Evolutionary conservation across 208 protist species (phyloP).

Genomic region (Acanthamoeba royreba): DNA sequence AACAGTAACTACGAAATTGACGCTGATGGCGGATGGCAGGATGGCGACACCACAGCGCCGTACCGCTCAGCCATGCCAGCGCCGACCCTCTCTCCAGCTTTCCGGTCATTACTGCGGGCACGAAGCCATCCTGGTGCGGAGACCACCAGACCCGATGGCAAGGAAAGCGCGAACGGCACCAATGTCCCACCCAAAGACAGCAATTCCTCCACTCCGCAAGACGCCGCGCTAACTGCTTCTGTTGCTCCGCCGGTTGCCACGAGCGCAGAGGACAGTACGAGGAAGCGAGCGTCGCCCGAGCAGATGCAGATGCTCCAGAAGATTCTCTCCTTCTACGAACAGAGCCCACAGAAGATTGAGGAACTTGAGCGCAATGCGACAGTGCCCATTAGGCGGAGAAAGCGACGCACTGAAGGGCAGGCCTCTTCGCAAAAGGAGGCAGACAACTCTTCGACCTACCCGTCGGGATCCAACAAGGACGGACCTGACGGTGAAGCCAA

Average conservation of each 20-base stretch:
- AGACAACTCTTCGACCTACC: background rate
- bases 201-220: background rate
- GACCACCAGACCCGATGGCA: background rate
- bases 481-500: background rate
- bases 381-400: background rate
- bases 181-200: background rate
- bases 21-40: background rate
- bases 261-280: background rate
- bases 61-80: background rate
- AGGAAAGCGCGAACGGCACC: no score
- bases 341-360: background rate
- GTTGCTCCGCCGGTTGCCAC: background rate
- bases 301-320: background rate
- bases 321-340: background rate
- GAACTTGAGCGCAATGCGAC: background rate
- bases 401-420: background rate
- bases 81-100: background rate
- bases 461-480: background rate
- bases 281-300: background rate
- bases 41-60: background rate
- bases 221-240: no score
- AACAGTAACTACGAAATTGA: background rate
- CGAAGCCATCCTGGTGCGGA: background rate
- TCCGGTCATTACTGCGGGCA: background rate
- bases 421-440: background rate